These are phyloP conservation scores for Wickerhamiella brachini DNA, from an alignment of 805 yeast species.

Conservation along the genomic window DNA sequence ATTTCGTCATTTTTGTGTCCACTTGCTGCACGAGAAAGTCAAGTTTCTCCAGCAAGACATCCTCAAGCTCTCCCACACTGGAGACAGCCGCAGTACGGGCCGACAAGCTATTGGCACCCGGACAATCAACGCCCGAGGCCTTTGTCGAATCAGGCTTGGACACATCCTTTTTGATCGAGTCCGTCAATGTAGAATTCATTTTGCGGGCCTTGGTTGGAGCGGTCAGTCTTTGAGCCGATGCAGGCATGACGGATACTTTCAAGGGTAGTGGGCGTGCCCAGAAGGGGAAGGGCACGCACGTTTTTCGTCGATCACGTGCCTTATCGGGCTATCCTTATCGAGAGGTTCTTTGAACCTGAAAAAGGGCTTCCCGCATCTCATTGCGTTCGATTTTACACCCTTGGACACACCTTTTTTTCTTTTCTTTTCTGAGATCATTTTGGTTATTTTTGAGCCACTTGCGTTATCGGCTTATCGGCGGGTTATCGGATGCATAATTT, in stretches of 20 bases:
- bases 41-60: slow-evolving; percentile 4
- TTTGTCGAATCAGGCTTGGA: neutral
- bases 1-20: slow-evolving; percentile 19
- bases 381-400: too few species aligned
- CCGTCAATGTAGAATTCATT: neutral
- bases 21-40: slow-evolving; percentile 1
- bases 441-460: neutral
- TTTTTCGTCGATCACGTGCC: neutral
- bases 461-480: neutral
- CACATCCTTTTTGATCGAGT: neutral
- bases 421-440: too few species aligned
- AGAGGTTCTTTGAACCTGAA: neutral
- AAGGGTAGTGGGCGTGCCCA: neutral
- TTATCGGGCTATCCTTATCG: neutral
- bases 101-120: too few species aligned
- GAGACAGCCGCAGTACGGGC: neutral
- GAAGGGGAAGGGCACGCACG: neutral
- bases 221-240: neutral
- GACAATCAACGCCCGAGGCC: neutral
- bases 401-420: too few species aligned
- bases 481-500: neutral
- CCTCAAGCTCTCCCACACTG: slow-evolving; percentile 2
- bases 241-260: neutral
- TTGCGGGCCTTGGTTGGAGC: neutral
- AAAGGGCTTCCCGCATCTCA: too few species aligned